phyloP scores from a whole-genome alignment of 495 filamentous ascomycete species.

The Talaromyces liani region DNA sequence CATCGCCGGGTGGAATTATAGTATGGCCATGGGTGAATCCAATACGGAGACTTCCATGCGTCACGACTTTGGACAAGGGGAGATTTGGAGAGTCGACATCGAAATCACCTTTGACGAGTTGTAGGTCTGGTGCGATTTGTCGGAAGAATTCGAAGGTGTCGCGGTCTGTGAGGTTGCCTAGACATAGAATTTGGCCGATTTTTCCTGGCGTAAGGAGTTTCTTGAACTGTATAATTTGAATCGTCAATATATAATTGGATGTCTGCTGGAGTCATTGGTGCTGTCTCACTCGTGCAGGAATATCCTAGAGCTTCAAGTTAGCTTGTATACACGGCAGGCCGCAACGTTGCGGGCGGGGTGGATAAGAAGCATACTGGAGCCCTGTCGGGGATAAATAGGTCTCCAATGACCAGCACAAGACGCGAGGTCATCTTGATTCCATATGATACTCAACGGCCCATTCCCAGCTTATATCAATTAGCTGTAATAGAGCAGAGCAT shows the following conservation, averaged over 20 bases:
- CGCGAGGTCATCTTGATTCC: conserved; percentile 61
- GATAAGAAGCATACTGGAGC: conserved; percentile 55
- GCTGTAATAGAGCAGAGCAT: background rate
- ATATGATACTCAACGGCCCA: conserved; percentile 21
- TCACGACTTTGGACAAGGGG: conserved; percentile 87
- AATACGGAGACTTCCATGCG: conserved; percentile 85
- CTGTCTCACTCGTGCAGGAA: conserved; percentile 70
- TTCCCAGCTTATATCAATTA: conserved; percentile 14
- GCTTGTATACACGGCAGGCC: background rate
- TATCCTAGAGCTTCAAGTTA: conserved; percentile 52
- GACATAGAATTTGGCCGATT: conserved; percentile 93
- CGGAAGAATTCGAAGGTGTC: conserved; percentile 93
- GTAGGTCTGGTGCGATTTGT: conserved; percentile 83
- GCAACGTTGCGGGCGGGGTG: conserved; percentile 5
- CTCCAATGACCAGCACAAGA: conserved; percentile 86
- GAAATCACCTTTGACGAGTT: conserved; percentile 90
- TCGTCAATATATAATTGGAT: background rate
- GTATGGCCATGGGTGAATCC: conserved; percentile 97
- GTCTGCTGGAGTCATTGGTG: background rate
- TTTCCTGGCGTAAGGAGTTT: conserved; percentile 97
- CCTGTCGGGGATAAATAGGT: conserved; percentile 96
- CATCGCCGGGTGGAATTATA: conserved; percentile 84
- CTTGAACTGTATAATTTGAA: conserved; percentile 63
- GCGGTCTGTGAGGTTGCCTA: conserved; percentile 94
- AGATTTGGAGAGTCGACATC: conserved; percentile 89